These are phyloP conservation scores for Gymnopus androsaceus DNA, from an alignment of 1,284 basidiomycete genomes.

Conservation along the genomic window DNA sequence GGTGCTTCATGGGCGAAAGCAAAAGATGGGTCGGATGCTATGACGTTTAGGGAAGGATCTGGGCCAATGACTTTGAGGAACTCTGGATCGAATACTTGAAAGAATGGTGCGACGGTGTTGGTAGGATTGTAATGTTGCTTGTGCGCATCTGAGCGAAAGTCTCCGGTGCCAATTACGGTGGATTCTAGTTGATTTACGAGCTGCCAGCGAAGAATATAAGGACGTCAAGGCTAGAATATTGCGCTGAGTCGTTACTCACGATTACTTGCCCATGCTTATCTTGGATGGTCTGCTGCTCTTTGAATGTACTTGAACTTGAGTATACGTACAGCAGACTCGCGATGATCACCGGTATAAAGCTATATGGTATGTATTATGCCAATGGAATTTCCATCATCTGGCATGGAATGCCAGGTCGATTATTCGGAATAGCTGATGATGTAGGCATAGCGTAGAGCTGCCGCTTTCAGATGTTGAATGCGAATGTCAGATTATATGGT, in stretches of 20 bases:
- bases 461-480: too few species aligned
- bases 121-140: conserved; percentile 45
- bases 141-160: too few species aligned
- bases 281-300: neutral
- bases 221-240: neutral
- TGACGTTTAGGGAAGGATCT: conserved; percentile 54
- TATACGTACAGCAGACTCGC: neutral
- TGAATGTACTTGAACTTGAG: neutral
- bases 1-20: conserved; percentile 78
- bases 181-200: neutral
- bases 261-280: conserved; percentile 1
- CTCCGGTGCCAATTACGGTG: neutral
- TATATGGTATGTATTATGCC: too few species aligned
- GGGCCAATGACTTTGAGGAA: conserved; percentile 66
- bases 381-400: too few species aligned
- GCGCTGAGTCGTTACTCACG: neutral
- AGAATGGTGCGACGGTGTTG: conserved; percentile 52
- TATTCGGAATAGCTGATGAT: too few species aligned
- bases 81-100: conserved; percentile 65
- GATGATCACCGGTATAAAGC: neutral
- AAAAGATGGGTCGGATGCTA: conserved; percentile 60
- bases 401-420: too few species aligned
- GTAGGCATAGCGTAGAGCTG: too few species aligned
- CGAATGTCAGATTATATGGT: too few species aligned
- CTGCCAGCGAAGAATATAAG: neutral